Evolutionary conservation across 495 filamentous ascomycete species (phyloP).

Genomic region (Beverwykella pulmonaria): DNA sequence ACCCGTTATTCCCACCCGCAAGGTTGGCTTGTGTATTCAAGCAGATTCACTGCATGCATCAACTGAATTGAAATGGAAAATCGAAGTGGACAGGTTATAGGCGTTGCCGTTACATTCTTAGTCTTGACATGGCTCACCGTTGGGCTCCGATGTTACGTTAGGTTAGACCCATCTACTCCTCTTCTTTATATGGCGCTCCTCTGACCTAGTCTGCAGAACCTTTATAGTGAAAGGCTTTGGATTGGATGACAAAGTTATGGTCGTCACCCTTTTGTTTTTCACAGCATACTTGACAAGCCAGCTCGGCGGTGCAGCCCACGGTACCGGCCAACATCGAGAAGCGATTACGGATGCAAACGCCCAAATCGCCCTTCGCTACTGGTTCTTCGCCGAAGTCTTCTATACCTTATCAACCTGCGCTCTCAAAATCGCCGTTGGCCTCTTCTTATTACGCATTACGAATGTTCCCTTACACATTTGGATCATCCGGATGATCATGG

Average conservation of each 20-base stretch:
- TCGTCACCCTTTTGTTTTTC: not conserved
- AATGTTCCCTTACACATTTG: not conserved
- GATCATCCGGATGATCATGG: not conserved
- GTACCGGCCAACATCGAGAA: not conserved
- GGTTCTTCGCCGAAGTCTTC: not conserved
- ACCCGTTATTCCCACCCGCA: not conserved
- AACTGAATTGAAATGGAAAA: not conserved
- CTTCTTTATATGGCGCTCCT: not conserved
- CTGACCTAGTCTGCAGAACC: not conserved
- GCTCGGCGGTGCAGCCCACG: not conserved
- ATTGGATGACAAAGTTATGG: not conserved
- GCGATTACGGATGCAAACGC: not conserved
- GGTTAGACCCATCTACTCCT: not conserved
- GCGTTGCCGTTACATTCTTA: not conserved
- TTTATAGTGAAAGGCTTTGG: not conserved
- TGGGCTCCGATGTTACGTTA: not conserved
- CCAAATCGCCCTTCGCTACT: not conserved
- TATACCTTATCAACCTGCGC: not conserved
- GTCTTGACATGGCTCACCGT: not conserved
- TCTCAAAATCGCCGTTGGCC: not conserved
- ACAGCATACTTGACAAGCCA: not conserved
- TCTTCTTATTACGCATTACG: not conserved
- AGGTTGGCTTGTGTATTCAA: too few species aligned
- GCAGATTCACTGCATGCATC: not conserved
- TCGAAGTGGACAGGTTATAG: not conserved